phyloP scores from a whole-genome alignment of 2,329 filamentous ascomycete genomes.

The Leptographium procerum region DNA sequence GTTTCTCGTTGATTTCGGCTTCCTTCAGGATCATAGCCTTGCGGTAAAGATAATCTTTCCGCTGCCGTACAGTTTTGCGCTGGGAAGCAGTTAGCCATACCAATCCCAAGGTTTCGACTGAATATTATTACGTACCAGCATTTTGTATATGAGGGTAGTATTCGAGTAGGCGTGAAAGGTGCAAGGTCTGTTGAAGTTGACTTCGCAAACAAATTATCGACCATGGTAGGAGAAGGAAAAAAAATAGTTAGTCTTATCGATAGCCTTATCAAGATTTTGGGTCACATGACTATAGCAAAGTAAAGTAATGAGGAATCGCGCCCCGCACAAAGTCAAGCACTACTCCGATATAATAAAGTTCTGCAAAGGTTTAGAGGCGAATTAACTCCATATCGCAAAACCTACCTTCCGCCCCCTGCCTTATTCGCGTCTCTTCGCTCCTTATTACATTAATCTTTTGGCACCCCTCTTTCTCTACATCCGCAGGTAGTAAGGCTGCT shows the following conservation, averaged over 20 bases:
- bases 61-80: constrained; percentile 65
- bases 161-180: too few relatives aligned
- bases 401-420: neutral
- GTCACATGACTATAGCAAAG: neutral
- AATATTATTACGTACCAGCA: constrained; percentile 11
- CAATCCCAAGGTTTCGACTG: rapidly evolving
- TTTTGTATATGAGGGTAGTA: neutral
- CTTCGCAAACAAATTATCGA: neutral
- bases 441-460: neutral
- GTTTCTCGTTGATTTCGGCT: constrained; percentile 85
- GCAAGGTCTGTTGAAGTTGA: too few relatives aligned
- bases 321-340: constrained; percentile 7
- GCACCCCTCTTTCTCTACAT: neutral
- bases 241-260: constrained; percentile 6
- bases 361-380: neutral
- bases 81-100: constrained; percentile 14
- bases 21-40: constrained; percentile 78
- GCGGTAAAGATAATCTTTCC: constrained; percentile 83
- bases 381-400: neutral
- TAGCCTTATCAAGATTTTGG: neutral
- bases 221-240: neutral
- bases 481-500: neutral
- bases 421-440: neutral
- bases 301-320: neutral
- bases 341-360: neutral